phyloP scores from a whole-genome alignment of 805 yeast genomes.

The Candida sanyiensis region DNA sequence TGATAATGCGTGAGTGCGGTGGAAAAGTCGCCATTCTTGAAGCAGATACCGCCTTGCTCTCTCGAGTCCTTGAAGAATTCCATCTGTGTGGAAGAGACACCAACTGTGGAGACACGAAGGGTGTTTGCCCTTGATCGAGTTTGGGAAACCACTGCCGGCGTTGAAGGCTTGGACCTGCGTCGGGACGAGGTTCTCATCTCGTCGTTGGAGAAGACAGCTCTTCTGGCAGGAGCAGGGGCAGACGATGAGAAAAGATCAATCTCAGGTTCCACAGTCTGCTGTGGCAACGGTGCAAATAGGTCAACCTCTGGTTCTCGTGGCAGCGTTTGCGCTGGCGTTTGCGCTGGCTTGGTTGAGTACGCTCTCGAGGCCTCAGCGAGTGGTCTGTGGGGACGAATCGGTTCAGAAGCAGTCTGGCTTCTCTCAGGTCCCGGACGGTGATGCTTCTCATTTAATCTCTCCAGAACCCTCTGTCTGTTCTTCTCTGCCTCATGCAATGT shows the following conservation, averaged over 20 bases:
- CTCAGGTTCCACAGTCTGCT: constrained; percentile 5
- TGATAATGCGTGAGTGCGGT: constrained; percentile 58
- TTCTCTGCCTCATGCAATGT: constrained; percentile 7
- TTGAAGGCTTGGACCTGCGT: constrained; percentile 12
- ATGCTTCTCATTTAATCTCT: constrained; percentile 6
- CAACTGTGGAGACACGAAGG: constrained; percentile 1
- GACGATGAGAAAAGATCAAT: constrained; percentile 16
- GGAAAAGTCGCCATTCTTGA: constrained; percentile 77
- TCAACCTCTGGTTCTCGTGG: constrained; percentile 12
- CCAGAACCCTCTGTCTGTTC: constrained; percentile 4
- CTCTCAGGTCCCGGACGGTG: constrained; percentile 5
- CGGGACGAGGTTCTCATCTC: constrained; percentile 25
- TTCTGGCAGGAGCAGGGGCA: constrained; percentile 7
- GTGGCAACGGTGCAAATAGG: constrained; percentile 17
- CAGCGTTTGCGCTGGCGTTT: constrained; percentile 1
- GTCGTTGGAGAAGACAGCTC: constrained; percentile 6
- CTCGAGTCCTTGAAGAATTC: constrained; percentile 42
- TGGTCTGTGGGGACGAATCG: constrained; percentile 6
- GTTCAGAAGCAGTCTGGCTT: constrained; percentile 8
- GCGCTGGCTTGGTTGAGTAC: constrained; percentile 6
- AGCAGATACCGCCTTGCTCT: constrained; percentile 54
- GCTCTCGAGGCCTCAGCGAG: constrained; percentile 11
- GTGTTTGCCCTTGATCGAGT: constrained; percentile 2
- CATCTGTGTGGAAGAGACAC: constrained; percentile 20
- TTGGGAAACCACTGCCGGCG: not conserved